A percentile compares a stretch with the other conserved stretches of the same genome.
Evolutionary conservation across 352 stramenopile species (phyloP).

Genomic region (Pythium periplocum): DNA sequence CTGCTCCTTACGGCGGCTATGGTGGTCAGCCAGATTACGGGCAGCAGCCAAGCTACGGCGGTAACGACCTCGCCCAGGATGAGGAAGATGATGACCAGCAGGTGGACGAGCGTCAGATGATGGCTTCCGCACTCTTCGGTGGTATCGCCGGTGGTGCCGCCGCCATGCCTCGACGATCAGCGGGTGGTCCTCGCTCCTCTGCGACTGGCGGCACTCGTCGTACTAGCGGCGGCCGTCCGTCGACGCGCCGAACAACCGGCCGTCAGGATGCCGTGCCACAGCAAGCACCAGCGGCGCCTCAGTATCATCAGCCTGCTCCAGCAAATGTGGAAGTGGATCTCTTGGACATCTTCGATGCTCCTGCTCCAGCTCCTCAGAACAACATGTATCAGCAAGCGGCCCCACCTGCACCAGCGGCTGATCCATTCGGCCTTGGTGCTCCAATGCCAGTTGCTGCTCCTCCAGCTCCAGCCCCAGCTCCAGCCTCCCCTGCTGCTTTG

Average conservation of each 20-base stretch:
- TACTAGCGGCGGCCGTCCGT: constrained; percentile 25
- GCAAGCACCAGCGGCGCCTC: constrained; percentile 23
- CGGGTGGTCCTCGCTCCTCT: constrained; percentile 22
- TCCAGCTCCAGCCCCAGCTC: constrained; percentile 23
- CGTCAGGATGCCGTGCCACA: constrained; percentile 37
- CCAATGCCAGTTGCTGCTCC: constrained; percentile 15
- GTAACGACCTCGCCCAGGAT: constrained; percentile 23
- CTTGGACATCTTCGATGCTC: constrained; percentile 79
- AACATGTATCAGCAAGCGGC: constrained; percentile 22
- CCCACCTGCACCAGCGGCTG: constrained; percentile 23
- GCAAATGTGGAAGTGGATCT: constrained; percentile 72
- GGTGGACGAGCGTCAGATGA: constrained; percentile 74
- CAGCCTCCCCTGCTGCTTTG: constrained; percentile 17
- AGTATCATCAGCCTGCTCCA: constrained; percentile 27
- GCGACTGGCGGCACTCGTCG: constrained; percentile 26
- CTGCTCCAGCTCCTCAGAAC: constrained; percentile 25
- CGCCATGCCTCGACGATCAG: constrained; percentile 32
- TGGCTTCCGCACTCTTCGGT: constrained; percentile 96
- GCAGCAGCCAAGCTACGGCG: constrained; percentile 6
- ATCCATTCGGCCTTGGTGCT: constrained; percentile 64
- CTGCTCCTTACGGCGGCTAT: constrained; percentile 32
- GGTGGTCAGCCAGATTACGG: constrained; percentile 44
- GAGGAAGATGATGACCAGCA: constrained; percentile 49
- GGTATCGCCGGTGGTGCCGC: constrained; percentile 85
- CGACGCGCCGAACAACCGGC: constrained; percentile 22